A percentile compares a stretch with the other conserved stretches of the same genome.
Evolutionary conservation across 2,329 filamentous ascomycete genomes (phyloP).

Genomic region (Pseudocercospora pini-densiflorae): DNA sequence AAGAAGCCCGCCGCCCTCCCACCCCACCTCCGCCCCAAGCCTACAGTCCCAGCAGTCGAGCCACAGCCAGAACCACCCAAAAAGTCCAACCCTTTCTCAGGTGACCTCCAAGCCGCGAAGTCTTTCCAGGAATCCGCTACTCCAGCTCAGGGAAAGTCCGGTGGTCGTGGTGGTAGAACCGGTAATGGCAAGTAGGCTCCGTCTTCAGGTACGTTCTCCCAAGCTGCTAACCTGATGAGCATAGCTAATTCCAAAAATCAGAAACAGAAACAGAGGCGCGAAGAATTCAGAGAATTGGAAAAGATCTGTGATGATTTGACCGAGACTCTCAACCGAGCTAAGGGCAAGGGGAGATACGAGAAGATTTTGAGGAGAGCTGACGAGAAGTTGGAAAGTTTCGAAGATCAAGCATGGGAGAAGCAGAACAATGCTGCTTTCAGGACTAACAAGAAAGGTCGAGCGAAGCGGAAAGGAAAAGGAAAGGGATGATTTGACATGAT

Average conservation of each 20-base stretch:
- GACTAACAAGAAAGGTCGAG: background rate
- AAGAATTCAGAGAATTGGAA: background rate
- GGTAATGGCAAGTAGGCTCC: background rate
- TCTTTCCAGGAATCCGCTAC: background rate
- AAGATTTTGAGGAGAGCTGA: background rate
- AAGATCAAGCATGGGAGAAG: background rate
- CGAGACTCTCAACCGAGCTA: background rate
- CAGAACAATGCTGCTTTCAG: background rate
- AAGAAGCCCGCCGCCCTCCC: background rate
- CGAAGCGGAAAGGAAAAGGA: background rate
- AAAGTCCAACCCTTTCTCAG: background rate
- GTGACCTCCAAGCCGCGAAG: background rate
- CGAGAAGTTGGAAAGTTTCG: background rate
- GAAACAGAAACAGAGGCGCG: background rate
- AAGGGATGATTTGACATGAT: background rate
- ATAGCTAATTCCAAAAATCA: background rate
- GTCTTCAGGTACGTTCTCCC: background rate
- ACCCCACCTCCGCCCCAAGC: background rate
- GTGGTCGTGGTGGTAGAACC: background rate
- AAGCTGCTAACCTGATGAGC: too few relatives aligned
- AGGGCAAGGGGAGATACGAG: too few relatives aligned
- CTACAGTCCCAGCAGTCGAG: background rate
- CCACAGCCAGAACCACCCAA: background rate
- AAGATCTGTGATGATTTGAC: background rate
- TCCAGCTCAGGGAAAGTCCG: background rate